Evolutionary conservation across 2,329 filamentous ascomycete species (phyloP).

Genomic region (Nigrospora osmanthi): DNA sequence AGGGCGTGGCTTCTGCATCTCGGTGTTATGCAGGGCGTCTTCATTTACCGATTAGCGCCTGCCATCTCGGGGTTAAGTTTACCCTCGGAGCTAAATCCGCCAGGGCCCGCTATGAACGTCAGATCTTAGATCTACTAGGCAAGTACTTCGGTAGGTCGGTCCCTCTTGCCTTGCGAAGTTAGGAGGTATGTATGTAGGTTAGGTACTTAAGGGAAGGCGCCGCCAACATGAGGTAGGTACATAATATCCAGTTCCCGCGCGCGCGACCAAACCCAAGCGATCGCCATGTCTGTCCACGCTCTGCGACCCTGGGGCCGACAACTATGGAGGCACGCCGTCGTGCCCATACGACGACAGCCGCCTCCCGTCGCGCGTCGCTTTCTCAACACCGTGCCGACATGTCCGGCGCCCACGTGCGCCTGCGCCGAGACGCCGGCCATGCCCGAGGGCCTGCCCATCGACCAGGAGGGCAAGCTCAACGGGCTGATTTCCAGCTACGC

Average conservation of each 20-base stretch:
- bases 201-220: no score
- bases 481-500: constrained; percentile 72
- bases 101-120: no score
- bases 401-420: constrained; percentile 68
- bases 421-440: constrained; percentile 61
- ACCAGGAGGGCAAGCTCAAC: constrained; percentile 60
- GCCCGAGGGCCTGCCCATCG: constrained; percentile 65
- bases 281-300: constrained; percentile 1
- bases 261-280: not conserved
- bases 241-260: no score
- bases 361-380: not conserved
- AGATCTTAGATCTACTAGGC: not conserved
- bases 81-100: no score
- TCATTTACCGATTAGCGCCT: no score
- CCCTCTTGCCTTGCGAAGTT: no score
- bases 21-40: no score
- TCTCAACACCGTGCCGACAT: constrained; percentile 39
- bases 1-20: no score
- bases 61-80: no score
- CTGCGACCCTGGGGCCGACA: constrained; percentile 1
- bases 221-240: no score
- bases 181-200: no score
- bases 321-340: constrained; percentile 1
- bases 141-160: not conserved
- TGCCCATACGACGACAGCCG: not conserved